These are phyloP conservation scores for Botrytis squamosa DNA, from an alignment of 2,329 filamentous ascomycete genomes.

Conservation along the genomic window DNA sequence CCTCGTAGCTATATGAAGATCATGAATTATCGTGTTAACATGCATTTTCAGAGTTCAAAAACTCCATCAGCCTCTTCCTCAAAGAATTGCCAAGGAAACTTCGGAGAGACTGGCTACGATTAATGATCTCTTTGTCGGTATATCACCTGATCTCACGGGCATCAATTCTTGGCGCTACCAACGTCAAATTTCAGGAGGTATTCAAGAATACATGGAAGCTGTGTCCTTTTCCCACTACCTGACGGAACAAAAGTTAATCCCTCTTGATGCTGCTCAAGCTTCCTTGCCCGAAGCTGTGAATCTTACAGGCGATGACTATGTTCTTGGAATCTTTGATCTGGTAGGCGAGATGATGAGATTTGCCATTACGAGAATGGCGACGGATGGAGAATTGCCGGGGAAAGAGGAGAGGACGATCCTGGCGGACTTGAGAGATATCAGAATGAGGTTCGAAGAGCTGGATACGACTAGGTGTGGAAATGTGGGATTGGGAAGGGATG, in stretches of 20 bases:
- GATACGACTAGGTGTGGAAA: constrained; percentile 51
- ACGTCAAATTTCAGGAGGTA: constrained; percentile 70
- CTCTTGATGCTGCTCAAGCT: constrained; percentile 57
- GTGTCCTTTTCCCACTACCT: constrained; percentile 88
- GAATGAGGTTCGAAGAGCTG: constrained; percentile 73
- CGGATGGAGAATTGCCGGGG: constrained; percentile 50
- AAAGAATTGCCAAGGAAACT: constrained; percentile 68
- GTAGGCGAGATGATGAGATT: constrained; percentile 97
- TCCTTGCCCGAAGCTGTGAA: constrained; percentile 53
- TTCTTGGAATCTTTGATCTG: constrained; percentile 89
- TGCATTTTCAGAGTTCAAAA: constrained; percentile 56
- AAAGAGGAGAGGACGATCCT: constrained; percentile 61
- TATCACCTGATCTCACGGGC: constrained; percentile 72
- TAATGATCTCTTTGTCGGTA: constrained; percentile 60
- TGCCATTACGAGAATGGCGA: constrained; percentile 82
- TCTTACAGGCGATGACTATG: constrained; percentile 79
- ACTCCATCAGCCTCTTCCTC: constrained; percentile 62
- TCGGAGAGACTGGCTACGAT: constrained; percentile 70
- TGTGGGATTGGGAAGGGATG: constrained; percentile 58
- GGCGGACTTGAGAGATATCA: constrained; percentile 75
- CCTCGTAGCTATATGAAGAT: background rate
- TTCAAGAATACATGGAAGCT: constrained; percentile 94
- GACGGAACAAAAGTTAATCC: constrained; percentile 70
- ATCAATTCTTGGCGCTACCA: constrained; percentile 83
- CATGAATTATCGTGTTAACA: background rate